Evolutionary conservation across 306 rosid genomes (phyloP), one percentile per base, ranked within the genome.

Genomic region (Rubus idaeus): DNA sequence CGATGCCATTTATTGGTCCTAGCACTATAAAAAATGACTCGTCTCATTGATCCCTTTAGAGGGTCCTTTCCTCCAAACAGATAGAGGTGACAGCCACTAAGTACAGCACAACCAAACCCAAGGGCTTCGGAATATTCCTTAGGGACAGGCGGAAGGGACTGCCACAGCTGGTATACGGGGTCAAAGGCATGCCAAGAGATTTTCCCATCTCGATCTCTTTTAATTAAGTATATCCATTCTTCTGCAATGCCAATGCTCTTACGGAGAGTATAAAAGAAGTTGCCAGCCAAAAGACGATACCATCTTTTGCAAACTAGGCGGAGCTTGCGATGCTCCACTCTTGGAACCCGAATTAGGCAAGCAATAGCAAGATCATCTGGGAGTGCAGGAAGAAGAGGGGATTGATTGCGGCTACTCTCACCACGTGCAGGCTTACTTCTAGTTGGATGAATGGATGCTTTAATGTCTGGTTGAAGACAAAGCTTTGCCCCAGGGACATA

Each of bases 1-100:
- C 97, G 97, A 82, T 92, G 91, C 97, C 97, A 92, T 84, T 92
- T 92, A 80, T 92, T 92, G 69, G 96, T 92, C 86, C 96, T 88
- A 70, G 93, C 93, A 78, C 77, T 90, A 65, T 92, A 92, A 83
- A 87, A 90, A 35, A 92, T 87, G 78, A 88, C 97, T 3, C 97
- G 91, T 80, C 95, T 86, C 97, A 92, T 92, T 68, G 96, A 90
- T 40, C 96, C 97, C 87, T 88, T 92, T 7, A 84, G 80, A 1
- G 93, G 97, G 65, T 92, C 96, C 79, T 90, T 92, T 64, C 97
- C 96, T 70, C 97, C 97, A 83, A 92, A 92, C 82, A 92, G 75
- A 84, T 92, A 92, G 18, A 92, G 88, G 84, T 90, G 96, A 72
- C 93, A 92, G 68, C 97, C 97, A 78, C 91, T 86, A 20, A 92